Percentiles rank a stretch among this genome's conserved stretches.
phyloP scores from a whole-genome alignment of 345 rosid genomes.

The Populus deltoides region DNA sequence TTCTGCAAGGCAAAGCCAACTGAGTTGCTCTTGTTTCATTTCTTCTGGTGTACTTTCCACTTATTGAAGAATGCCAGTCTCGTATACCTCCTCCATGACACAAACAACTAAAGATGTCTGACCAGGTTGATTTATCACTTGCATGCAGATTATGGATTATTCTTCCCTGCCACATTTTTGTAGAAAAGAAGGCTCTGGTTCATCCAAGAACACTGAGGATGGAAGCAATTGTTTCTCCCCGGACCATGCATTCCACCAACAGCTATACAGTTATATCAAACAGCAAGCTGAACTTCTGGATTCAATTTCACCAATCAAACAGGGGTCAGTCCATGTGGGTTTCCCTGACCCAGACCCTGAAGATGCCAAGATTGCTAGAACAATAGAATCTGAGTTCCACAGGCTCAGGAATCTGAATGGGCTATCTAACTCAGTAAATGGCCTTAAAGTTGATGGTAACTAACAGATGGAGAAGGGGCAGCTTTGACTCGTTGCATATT shows the following conservation, averaged over 20 bases:
- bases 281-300: conserved; percentile 24
- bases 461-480: background rate
- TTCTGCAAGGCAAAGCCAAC: too few species aligned
- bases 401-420: conserved; percentile 49
- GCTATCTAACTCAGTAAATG: conserved; percentile 28
- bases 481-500: background rate
- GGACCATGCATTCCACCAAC: conserved; percentile 29
- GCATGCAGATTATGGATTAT: conserved; percentile 28
- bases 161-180: conserved; percentile 43
- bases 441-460: conserved; percentile 35
- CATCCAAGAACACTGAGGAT: conserved; percentile 9
- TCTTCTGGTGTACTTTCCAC: too few species aligned
- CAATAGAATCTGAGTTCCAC: conserved; percentile 42
- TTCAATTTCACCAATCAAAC: conserved; percentile 19
- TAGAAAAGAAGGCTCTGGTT: conserved; percentile 65
- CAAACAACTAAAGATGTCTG: background rate
- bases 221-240: conserved; percentile 26
- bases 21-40: too few species aligned
- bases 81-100: background rate
- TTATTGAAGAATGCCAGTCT: background rate
- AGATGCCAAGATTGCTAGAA: conserved; percentile 23
- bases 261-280: conserved; percentile 24
- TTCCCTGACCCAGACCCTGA: conserved; percentile 26
- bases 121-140: background rate
- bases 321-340: conserved; percentile 29